Conservation (phyloP, 2,329 filamentous ascomycete genomes). For the Sclerotinia subarctica region DNA sequence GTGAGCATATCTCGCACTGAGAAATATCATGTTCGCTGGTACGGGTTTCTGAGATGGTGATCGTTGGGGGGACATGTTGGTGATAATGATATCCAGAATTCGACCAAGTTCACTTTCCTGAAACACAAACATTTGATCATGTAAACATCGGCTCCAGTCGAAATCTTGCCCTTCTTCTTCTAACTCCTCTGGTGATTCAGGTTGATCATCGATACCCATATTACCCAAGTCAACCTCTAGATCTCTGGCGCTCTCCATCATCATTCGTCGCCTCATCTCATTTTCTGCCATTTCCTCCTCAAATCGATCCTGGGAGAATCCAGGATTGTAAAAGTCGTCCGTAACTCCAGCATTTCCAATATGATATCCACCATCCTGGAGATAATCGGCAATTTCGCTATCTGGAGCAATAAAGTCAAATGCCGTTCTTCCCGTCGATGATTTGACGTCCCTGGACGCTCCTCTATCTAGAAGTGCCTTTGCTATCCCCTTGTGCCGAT, state of each 20-base stretch:
- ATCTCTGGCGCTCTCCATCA: conserved; percentile 98
- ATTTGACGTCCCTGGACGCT: conserved; percentile 93
- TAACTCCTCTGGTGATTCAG: conserved; percentile 78
- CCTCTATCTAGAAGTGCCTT: conserved; percentile 90
- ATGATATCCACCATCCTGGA: conserved; percentile 90
- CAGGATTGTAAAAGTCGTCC: conserved; percentile 92
- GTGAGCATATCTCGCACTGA: conserved; percentile 92
- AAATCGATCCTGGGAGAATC: conserved; percentile 88
- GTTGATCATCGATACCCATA: conserved; percentile 90
- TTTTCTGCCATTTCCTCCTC: conserved; percentile 97
- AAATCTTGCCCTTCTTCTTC: conserved; percentile 92
- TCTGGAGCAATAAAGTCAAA: conserved; percentile 94
- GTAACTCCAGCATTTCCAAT: conserved; percentile 75
- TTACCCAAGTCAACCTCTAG: conserved; percentile 95
- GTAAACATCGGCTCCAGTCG: conserved; percentile 88
- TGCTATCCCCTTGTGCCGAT: conserved; percentile 91
- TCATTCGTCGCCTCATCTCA: conserved; percentile 93
- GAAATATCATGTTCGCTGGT: conserved; percentile 93
- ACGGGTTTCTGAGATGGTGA: conserved; percentile 97
- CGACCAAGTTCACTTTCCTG: conserved; percentile 89
- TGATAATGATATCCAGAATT: conserved; percentile 94
- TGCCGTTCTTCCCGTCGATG: conserved; percentile 86
- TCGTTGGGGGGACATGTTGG: conserved; percentile 94
- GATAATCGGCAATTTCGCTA: conserved; percentile 93
- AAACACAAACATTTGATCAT: conserved; percentile 99